Evolutionary conservation across 768 basidiomycete genomes (phyloP).

Genomic region (Hydnomerulius pinastri): DNA sequence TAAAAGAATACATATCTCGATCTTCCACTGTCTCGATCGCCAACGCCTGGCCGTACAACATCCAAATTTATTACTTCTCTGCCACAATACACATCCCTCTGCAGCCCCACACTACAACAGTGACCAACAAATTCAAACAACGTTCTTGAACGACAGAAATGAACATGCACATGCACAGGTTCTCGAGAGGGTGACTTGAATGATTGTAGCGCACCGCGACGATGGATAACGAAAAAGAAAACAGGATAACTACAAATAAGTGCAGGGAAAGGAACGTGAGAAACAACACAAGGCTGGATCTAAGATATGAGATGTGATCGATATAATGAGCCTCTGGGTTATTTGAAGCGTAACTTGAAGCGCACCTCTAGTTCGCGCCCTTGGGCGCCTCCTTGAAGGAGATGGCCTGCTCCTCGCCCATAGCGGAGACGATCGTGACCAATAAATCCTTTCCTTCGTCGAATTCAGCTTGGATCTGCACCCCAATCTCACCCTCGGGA

Average conservation of each 20-base stretch:
- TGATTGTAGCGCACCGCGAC: conserved; percentile 7
- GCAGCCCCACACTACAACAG: conserved; percentile 28
- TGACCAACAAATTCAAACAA: conserved; percentile 28
- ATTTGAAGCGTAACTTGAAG: background rate
- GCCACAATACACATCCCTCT: conserved; percentile 3
- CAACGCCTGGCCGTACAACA: background rate
- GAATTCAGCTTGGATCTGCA: conserved; percentile 66
- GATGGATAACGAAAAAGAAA: conserved; percentile 11
- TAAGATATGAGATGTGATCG: background rate
- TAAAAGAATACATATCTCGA: background rate
- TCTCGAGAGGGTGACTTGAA: conserved; percentile 23
- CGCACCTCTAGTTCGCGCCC: conserved; percentile 34
- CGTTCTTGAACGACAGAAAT: conserved; percentile 26
- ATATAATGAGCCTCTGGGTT: background rate
- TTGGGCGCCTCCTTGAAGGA: conserved; percentile 89
- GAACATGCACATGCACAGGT: conserved; percentile 28
- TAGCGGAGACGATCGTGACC: conserved; percentile 84
- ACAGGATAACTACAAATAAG: conserved; percentile 13
- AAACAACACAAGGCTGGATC: background rate
- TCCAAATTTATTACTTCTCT: conserved; percentile 7
- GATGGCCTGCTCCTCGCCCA: conserved; percentile 93
- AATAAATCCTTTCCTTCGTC: conserved; percentile 87
- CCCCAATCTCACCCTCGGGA: conserved; percentile 83
- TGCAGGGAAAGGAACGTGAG: conserved; percentile 17
- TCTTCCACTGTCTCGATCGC: no score